A percentile compares a stretch with the other conserved stretches of the same genome.
These are phyloP conservation scores for Metschnikowia kofuensis DNA, from an alignment of 805 yeast genomes.

Conservation along the genomic window DNA sequence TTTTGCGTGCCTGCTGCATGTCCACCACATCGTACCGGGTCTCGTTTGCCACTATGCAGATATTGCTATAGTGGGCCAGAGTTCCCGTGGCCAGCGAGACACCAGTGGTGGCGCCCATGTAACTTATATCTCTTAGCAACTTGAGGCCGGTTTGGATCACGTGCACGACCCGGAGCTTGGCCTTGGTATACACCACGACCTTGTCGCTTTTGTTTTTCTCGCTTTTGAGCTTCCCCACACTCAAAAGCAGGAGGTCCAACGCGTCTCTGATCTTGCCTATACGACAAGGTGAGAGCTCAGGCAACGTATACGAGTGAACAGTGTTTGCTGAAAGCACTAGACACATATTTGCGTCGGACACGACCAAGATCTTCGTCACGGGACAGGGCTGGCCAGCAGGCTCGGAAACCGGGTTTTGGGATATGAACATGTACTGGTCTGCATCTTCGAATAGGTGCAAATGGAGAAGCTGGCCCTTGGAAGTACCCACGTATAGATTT, in stretches of 20 bases:
- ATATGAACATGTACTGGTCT: conserved; percentile 29
- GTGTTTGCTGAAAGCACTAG: conserved; percentile 27
- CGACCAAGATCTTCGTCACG: conserved; percentile 24
- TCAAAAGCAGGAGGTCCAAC: conserved; percentile 28
- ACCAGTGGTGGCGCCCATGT: conserved; percentile 27
- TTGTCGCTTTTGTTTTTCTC: conserved; percentile 19
- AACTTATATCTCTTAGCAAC: conserved; percentile 33
- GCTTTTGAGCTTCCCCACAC: conserved; percentile 12
- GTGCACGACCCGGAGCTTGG: conserved; percentile 32
- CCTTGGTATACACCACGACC: conserved; percentile 29
- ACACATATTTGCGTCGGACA: conserved; percentile 24
- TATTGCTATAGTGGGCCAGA: conserved; percentile 27
- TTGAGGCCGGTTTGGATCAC: conserved; percentile 25
- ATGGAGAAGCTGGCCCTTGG: conserved; percentile 36
- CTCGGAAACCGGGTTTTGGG: conserved; percentile 18
- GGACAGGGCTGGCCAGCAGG: conserved; percentile 2
- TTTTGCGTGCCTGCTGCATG: conserved; percentile 28
- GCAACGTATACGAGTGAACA: conserved; percentile 28
- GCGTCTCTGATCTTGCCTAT: conserved; percentile 37
- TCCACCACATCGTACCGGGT: conserved; percentile 37
- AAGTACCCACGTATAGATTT: conserved; percentile 38
- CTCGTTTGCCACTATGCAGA: conserved; percentile 32
- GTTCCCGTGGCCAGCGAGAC: conserved; percentile 26
- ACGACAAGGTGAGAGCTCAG: conserved; percentile 38
- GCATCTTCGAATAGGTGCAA: conserved; percentile 40